Percentiles rank a stretch among this genome's conserved stretches.
Evolutionary conservation across 495 filamentous ascomycete species (phyloP).

Genomic region (Extremus antarcticus): DNA sequence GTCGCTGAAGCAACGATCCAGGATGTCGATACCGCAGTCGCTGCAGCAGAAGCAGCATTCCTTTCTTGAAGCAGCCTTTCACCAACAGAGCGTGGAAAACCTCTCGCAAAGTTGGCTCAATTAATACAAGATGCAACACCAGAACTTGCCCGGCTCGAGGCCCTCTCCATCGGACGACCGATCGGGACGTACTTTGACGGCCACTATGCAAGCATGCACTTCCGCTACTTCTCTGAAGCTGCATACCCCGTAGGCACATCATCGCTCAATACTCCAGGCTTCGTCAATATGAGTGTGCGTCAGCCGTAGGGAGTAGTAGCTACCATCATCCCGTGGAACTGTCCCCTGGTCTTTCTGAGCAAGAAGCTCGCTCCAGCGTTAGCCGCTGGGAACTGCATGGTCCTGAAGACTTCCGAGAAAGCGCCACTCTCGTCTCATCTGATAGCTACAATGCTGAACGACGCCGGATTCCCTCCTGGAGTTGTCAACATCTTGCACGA

Average conservation of each 20-base stretch:
- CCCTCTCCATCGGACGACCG: not conserved
- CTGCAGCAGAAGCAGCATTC: slow-evolving; percentile 22
- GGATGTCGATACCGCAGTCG: slow-evolving; percentile 27
- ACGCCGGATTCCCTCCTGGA: slow-evolving; percentile 57
- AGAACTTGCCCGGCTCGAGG: not conserved
- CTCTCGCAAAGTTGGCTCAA: slow-evolving; percentile 28
- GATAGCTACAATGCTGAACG: slow-evolving; percentile 53
- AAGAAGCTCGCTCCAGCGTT: slow-evolving; percentile 55
- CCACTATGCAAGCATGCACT: slow-evolving; percentile 1
- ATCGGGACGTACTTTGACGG: not conserved
- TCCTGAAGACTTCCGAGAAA: slow-evolving; percentile 66
- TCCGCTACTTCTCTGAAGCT: slow-evolving; percentile 13
- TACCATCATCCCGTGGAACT: slow-evolving; percentile 66
- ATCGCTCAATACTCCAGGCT: slow-evolving; percentile 19
- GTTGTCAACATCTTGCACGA: slow-evolving; percentile 46
- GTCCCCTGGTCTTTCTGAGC: slow-evolving; percentile 26
- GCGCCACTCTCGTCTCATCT: slow-evolving; percentile 64
- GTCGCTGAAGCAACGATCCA: slow-evolving; percentile 19
- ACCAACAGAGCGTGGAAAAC: slow-evolving; percentile 19
- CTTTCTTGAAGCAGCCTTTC: slow-evolving; percentile 19
- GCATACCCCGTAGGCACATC: not conserved
- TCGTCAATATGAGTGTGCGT: slow-evolving; percentile 35
- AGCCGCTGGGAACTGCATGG: slow-evolving; percentile 64
- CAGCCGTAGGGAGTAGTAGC: slow-evolving; percentile 71
- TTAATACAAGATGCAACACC: slow-evolving; percentile 26